phyloP scores from a whole-genome alignment of 345 rosid species.

The Clarkia xantiana region DNA sequence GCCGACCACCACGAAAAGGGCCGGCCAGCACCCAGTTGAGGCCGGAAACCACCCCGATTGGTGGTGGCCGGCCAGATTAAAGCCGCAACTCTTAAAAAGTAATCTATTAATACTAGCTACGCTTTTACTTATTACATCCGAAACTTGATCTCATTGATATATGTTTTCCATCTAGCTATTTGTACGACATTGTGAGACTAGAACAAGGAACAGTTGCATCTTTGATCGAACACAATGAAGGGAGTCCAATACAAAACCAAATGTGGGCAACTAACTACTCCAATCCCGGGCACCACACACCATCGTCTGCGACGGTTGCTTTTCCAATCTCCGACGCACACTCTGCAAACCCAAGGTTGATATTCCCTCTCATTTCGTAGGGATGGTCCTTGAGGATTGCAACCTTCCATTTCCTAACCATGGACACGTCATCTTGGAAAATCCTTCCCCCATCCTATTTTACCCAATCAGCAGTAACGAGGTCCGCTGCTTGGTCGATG shows the following conservation, averaged over 20 bases:
- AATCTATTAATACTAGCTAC: too few species aligned
- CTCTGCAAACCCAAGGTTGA: constrained; percentile 36
- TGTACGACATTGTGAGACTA: constrained; percentile 45
- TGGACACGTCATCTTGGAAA: constrained; percentile 37
- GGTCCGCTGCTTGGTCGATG: constrained; percentile 55
- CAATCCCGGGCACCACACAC: constrained; percentile 23
- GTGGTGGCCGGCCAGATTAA: too few species aligned
- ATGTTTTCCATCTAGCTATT: too few species aligned
- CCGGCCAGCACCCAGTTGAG: too few species aligned
- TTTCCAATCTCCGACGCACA: constrained; percentile 26
- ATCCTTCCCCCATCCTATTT: constrained; percentile 47
- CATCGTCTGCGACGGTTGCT: constrained; percentile 26
- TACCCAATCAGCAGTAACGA: constrained; percentile 53
- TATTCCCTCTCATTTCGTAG: constrained; percentile 44
- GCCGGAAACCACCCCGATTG: too few species aligned
- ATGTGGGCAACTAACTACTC: constrained; percentile 14
- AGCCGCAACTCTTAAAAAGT: too few species aligned
- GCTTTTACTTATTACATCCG: too few species aligned
- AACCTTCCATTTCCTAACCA: constrained; percentile 37
- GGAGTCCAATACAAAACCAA: constrained; percentile 26
- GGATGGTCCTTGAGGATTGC: constrained; percentile 48
- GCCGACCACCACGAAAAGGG: too few species aligned
- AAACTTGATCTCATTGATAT: too few species aligned
- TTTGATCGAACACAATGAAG: constrained; percentile 21
- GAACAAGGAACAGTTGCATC: constrained; percentile 31